Evolutionary conservation across 2,329 filamentous ascomycete genomes (phyloP), one percentile per base, ranked within the genome.

Genomic region (Hypoxylon sp.): DNA sequence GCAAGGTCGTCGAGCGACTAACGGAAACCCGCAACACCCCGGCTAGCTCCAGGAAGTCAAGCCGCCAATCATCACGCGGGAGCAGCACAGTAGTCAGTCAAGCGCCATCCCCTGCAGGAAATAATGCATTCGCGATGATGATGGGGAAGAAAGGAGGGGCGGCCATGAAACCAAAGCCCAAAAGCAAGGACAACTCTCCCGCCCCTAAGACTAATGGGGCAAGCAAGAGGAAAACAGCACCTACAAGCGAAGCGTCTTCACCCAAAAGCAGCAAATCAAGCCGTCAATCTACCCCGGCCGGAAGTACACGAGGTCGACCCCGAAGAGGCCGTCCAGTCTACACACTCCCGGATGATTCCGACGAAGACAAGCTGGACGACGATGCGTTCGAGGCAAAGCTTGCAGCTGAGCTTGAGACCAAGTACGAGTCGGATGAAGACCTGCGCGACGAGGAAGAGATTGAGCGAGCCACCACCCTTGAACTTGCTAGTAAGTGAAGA

Each of bases 321-420:
- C 78, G 81, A 16, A 81, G 77, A 50, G 74, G 69, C 1, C 73
- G 71, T 26, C 63, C 67, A n/a, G 65, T 69, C 0, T 84, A 86
- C 60, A 72, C 78, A 65, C 72, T 86, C 53, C 70, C 83, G 61
- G 73, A 89, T 23, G 76, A 80, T 0, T 81, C 81, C 1, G 83
- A 86, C 27, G 80, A 83, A 20, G 81, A 84, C 44, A 71, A 74
- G 57, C 74, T 97, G 7, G 92, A 88, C 4, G 93, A 97, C 57
- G 82, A 88, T 20, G 87, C 90, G 59, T 97, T 94, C 65, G 92
- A 96, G 68, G 80, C 84, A 0, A 88, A 88, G 58, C 76, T 96
- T 1, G 87, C 89, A 4, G 76, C 84, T 2, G 83, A 88, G 52
- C 72, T 85, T 16, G 73, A 69, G 1, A 67, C 72, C 1, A 72